Conservation (phyloP, 768 basidiomycete species). For the Dioszegia aurantiaca region DNA sequence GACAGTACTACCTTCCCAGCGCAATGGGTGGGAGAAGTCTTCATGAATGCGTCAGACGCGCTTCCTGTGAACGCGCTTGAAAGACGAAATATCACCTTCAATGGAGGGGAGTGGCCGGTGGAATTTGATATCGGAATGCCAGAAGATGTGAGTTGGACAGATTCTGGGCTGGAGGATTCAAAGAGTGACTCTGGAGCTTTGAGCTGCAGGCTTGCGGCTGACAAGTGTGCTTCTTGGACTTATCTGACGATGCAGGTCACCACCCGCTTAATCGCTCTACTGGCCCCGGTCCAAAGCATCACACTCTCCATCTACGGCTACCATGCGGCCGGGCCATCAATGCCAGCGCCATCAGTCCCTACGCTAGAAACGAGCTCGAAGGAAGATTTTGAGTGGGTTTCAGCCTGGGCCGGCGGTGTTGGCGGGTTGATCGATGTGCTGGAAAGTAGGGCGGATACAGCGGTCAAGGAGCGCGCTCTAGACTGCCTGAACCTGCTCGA, state of each 20-base stretch:
- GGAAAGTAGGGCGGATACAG: not conserved
- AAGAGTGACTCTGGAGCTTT: too few species aligned
- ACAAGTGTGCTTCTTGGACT: too few species aligned
- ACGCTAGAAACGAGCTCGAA: not conserved
- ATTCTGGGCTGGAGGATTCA: not conserved
- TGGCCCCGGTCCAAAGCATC: constrained; percentile 25
- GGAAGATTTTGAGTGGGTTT: constrained; percentile 26
- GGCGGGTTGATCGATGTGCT: constrained; percentile 18
- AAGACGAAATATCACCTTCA: constrained; percentile 14
- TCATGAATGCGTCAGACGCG: constrained; percentile 28
- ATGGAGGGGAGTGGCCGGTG: constrained; percentile 17
- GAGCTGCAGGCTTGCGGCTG: too few species aligned
- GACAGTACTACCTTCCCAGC: constrained; percentile 28
- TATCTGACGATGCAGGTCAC: constrained; percentile 28
- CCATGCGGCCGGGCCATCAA: constrained; percentile 4
- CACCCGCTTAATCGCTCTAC: constrained; percentile 30
- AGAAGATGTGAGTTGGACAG: constrained; percentile 28
- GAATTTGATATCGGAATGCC: constrained; percentile 37
- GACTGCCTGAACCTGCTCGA: constrained; percentile 24
- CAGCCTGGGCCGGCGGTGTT: constrained; percentile 24
- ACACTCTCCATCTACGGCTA: constrained; percentile 37
- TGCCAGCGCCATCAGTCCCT: not conserved
- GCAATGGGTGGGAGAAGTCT: constrained; percentile 23
- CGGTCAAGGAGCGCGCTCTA: constrained; percentile 15
- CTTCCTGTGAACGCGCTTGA: constrained; percentile 34